Base-by-base conservation (phyloP, 164 flowering plant genomes). In the Nelumbo lutea region DNA sequence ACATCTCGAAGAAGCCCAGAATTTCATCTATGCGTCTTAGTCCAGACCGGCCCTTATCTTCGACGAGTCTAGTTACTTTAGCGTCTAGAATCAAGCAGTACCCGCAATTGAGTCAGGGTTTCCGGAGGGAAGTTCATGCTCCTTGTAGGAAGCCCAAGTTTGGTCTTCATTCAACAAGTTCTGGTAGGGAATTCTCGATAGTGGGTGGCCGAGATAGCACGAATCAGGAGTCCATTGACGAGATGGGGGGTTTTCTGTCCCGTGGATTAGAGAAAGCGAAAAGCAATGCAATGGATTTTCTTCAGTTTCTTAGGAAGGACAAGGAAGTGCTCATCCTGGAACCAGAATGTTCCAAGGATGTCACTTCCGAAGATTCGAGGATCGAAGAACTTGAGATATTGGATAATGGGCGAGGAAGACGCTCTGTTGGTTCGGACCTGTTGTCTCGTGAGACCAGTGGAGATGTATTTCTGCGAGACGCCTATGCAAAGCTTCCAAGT, bases 91-190 rank as follows among this genome's bases (percentile, higher is more conserved):
- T 83, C 39, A 60, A 59, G 39, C 65, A 67, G 47, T 82, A 83
- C 70, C 92, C 86, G n/a, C 3, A 53, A 15, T 60, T 48, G 4
- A 56, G 59, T 6, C 51, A 38, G 40, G 66, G 46, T 38, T 61
- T 84, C 7, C 68, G 56, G 5, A 79, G 91, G 59, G 76, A 79
- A 60, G 83, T 84, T 67, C 97, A 88, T 61, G 97, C 90, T 3
- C 97, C 97, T 43, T 74, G 80, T 61, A 77, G 90, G 9, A 59
- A 9, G 5, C 9, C 14, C 4, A 83, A 72, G 62, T 79, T 83
- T 65, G 80, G 83, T 67, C 27, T 27, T 27, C 43, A 46, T 4
- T 47, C 61, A 15, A 41, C 64, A 59, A 47, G 52, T 67, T 64
- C 59, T 51, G 59, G 42, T 42, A 57, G 67, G 63, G 76, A 59